Evolutionary conservation across 495 filamentous ascomycete genomes (phyloP), one percentile per base, ranked within the genome.

Genomic region (Clohesyomyces aquaticus): DNA sequence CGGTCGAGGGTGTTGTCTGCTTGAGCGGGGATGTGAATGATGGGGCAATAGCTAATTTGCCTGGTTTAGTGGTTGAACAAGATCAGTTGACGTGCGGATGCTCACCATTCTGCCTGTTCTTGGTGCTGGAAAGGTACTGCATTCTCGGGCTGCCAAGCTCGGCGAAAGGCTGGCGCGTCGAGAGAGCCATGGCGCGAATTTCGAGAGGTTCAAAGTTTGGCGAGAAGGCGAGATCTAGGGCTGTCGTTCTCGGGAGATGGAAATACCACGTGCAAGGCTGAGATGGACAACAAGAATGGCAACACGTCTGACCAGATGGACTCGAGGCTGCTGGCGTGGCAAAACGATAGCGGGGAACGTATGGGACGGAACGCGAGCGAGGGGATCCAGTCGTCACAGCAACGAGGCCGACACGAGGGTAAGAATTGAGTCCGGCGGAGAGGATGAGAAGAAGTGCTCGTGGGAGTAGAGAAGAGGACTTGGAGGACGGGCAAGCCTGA

Each of bases 91-190:
- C 12, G 22, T 22, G 51, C 18, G 18, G 21, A 27, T 29, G 55
- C 75, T 52, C 81, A 86, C 83, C 81, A 80, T 83, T 81, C 67
- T 83, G 81, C 52, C 80, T 69, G 67, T 85, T 86, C 67, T 81
- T 81, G 43, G 78, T 70, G 72, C 78, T 85, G 62, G 79, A 67
- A 53, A 85, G 69, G 52, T 78, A 67, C 56, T 80, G 80, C 66
- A 77, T 69, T 50, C 76, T 71, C 41, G 74, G 63, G 59, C 54
- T 73, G 64, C 74, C 76, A 26, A 77, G 54, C 19, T 68, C 72
- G 59, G 70, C 76, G 59, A 77, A 77, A 12, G 76, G 76, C 69
- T 76, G 74, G 48, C 76, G 68, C 55, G 70, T 66, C 49, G 68
- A 67, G 28, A 67, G 58, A 49, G 74, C 66, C 74, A 76, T 76